Evolutionary conservation across 805 yeast genomes (phyloP).

Genomic region (Yamadazyma philogaea): DNA sequence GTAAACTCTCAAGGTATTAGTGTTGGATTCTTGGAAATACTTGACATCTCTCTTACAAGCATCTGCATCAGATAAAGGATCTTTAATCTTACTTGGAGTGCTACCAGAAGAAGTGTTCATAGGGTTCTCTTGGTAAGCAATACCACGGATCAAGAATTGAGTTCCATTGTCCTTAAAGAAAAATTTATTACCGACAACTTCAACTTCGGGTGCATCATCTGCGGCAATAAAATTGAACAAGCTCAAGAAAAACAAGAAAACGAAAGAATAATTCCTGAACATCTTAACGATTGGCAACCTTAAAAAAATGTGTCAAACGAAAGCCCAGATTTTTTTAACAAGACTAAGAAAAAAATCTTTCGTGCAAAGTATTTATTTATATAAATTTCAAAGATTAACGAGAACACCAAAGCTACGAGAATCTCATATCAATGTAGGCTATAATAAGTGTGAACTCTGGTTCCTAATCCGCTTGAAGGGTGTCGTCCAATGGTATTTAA

Average conservation of each 20-base stretch:
- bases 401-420: slow-evolving; percentile 7
- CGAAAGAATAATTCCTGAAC: slow-evolving; percentile 12
- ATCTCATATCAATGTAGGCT: slow-evolving; percentile 7
- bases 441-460: slow-evolving; percentile 9
- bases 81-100: slow-evolving; percentile 21
- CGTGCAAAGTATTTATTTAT: slow-evolving; percentile 2
- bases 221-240: slow-evolving; percentile 5
- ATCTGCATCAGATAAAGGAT: slow-evolving; percentile 41
- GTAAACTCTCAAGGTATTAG: slow-evolving; percentile 43
- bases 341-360: not conserved
- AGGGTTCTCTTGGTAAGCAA: slow-evolving; percentile 42
- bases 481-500: slow-evolving; percentile 4
- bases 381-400: slow-evolving; percentile 1
- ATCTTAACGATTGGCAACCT: slow-evolving; percentile 7
- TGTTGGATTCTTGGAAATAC: slow-evolving; percentile 35
- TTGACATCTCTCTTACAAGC: slow-evolving; percentile 43
- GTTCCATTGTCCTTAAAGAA: slow-evolving; percentile 41
- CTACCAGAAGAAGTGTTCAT: slow-evolving; percentile 16
- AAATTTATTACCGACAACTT: slow-evolving; percentile 43
- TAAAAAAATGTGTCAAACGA: not conserved
- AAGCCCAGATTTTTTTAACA: slow-evolving; percentile 3
- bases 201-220: slow-evolving; percentile 29
- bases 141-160: slow-evolving; percentile 42
- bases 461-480: not conserved
- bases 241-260: slow-evolving; percentile 11